These are phyloP conservation scores for Actinomortierella ambigua DNA, from an alignment of 371 early-diverging fungal genomes.

Conservation along the genomic window DNA sequence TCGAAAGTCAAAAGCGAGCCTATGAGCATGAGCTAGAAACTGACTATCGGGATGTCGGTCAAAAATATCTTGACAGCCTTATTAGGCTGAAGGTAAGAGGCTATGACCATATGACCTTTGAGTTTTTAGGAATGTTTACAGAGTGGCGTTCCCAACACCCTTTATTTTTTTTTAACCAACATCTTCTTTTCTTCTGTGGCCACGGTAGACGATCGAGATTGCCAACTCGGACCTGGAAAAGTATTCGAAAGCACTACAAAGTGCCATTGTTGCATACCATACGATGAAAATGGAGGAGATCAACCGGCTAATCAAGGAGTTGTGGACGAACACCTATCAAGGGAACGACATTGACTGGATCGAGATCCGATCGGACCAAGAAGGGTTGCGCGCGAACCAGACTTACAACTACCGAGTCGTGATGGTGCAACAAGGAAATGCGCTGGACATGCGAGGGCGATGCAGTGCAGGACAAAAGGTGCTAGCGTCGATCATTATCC, in stretches of 20 bases:
- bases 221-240: slow-evolving; percentile 84
- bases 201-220: slow-evolving; percentile 70
- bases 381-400: slow-evolving; percentile 66
- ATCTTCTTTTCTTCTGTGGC: background rate
- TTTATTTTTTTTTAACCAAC: background rate
- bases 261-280: slow-evolving; percentile 96
- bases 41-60: slow-evolving; percentile 82
- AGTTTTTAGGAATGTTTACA: background rate
- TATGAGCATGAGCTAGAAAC: slow-evolving; percentile 67
- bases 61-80: slow-evolving; percentile 66
- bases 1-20: slow-evolving; percentile 70
- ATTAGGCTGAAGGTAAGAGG: slow-evolving; percentile 67
- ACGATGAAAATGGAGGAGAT: slow-evolving; percentile 97
- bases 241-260: slow-evolving; percentile 80
- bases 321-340: slow-evolving; percentile 98
- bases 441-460: slow-evolving; percentile 98
- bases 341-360: slow-evolving; percentile 98
- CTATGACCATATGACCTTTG: background rate
- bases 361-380: slow-evolving; percentile 91
- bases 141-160: slow-evolving; percentile 5
- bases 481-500: slow-evolving; percentile 95
- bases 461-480: slow-evolving; percentile 99
- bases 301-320: slow-evolving; percentile 95
- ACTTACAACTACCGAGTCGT: slow-evolving; percentile 97
- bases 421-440: slow-evolving; percentile 93